Conservation (phyloP, 2,329 filamentous ascomycete species). For the Fusarium sp. region DNA sequence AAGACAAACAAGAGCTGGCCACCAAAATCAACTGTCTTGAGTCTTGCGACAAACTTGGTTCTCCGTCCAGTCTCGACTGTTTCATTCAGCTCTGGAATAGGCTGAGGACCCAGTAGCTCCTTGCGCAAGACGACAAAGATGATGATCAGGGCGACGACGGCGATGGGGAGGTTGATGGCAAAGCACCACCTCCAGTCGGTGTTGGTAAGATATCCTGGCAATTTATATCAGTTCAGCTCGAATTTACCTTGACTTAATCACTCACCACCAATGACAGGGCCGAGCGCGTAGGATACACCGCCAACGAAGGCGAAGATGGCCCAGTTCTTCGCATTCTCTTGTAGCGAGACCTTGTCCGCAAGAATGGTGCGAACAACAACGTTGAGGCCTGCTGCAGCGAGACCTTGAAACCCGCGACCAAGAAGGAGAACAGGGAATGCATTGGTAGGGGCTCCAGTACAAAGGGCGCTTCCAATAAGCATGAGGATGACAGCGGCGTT, state of each 20-base stretch:
- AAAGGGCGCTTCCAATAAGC: conserved; percentile 74
- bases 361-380: conserved; percentile 75
- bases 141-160: conserved; percentile 65
- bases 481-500: conserved; percentile 71
- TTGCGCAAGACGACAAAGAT: conserved; percentile 71
- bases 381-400: conserved; percentile 73
- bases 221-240: conserved; percentile 9
- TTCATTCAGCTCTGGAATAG: conserved; percentile 62
- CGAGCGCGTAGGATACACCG: conserved; percentile 72
- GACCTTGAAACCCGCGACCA: conserved; percentile 75
- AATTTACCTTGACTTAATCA: background rate
- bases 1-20: conserved; percentile 71
- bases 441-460: conserved; percentile 68
- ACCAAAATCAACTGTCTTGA: conserved; percentile 70
- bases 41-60: conserved; percentile 59
- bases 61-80: conserved; percentile 52
- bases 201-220: conserved; percentile 64
- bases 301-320: conserved; percentile 73
- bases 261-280: conserved; percentile 72
- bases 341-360: conserved; percentile 74
- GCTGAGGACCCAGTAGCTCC: conserved; percentile 70
- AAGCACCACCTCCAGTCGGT: conserved; percentile 78
- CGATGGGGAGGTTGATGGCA: conserved; percentile 73
- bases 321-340: conserved; percentile 75
- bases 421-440: conserved; percentile 74